These are phyloP conservation scores for Kondoa malvinella DNA, from an alignment of 768 basidiomycete genomes.

Conservation along the genomic window DNA sequence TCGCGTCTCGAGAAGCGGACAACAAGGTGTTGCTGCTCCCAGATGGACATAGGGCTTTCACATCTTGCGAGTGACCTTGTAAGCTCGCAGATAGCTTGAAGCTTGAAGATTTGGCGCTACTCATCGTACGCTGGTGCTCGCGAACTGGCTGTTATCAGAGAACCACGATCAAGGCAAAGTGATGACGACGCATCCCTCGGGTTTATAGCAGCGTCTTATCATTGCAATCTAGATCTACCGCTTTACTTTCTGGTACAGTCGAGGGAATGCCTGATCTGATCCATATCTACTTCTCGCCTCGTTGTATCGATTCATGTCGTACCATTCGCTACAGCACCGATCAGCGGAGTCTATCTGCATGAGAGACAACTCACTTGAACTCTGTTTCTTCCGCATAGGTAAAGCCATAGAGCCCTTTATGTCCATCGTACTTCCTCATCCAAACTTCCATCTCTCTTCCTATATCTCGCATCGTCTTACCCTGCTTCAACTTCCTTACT, in stretches of 20 bases:
- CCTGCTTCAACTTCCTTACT: neutral
- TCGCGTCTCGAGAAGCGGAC: constrained; percentile 80
- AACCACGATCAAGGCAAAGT: too few relatives aligned
- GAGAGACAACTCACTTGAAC: neutral
- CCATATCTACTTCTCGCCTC: neutral
- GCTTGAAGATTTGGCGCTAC: too few relatives aligned
- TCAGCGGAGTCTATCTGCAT: neutral
- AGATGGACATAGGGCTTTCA: constrained; percentile 57
- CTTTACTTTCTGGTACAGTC: neutral
- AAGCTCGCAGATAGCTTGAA: constrained; percentile 64
- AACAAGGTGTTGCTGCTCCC: constrained; percentile 41
- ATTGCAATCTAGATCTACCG: too few relatives aligned
- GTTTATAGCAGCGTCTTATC: too few relatives aligned
- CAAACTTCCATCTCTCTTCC: neutral
- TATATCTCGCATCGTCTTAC: neutral
- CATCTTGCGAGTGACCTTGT: constrained; percentile 48
- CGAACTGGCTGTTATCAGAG: too few relatives aligned
- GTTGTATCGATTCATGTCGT: neutral
- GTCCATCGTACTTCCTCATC: neutral
- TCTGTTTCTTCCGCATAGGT: neutral
- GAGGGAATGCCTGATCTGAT: neutral
- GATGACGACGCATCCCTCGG: too few relatives aligned
- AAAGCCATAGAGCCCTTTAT: neutral
- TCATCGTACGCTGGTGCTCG: too few relatives aligned
- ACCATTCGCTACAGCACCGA: neutral